phyloP scores from a whole-genome alignment of 2,329 filamentous ascomycete genomes.

The Rhytidhysteron rufulum region DNA sequence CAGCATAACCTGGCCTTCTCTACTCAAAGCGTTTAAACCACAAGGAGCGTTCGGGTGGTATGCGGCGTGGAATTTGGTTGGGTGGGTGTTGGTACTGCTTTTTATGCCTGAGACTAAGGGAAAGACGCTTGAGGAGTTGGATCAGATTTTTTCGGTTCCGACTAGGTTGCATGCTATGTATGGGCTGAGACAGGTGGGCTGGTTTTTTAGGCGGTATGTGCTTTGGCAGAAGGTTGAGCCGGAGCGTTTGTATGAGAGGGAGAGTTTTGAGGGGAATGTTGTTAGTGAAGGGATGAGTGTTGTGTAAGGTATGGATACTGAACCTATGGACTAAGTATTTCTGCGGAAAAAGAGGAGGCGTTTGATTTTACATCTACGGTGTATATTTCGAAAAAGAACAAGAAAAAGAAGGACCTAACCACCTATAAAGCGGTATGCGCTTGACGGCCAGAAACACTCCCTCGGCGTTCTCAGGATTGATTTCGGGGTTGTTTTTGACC shows the following conservation, averaged over 20 bases:
- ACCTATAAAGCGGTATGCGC: too few relatives aligned
- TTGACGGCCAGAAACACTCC: too few relatives aligned
- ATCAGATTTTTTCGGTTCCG: slow-evolving; percentile 53
- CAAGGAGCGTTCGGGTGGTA: slow-evolving; percentile 56
- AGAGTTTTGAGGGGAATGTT: slow-evolving; percentile 3
- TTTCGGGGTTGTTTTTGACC: too few relatives aligned
- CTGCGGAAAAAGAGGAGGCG: too few relatives aligned
- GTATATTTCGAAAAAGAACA: too few relatives aligned
- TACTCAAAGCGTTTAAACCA: slow-evolving; percentile 45
- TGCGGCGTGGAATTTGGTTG: slow-evolving; percentile 53
- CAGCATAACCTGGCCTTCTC: slow-evolving; percentile 51
- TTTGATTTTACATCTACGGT: too few relatives aligned
- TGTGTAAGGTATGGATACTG: neutral
- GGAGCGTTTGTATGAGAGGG: slow-evolving; percentile 13
- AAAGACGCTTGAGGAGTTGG: slow-evolving; percentile 35
- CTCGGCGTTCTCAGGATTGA: too few relatives aligned
- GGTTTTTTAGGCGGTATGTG: slow-evolving; percentile 30
- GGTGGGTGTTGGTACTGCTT: slow-evolving; percentile 49
- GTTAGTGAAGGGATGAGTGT: neutral
- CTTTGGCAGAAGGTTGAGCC: slow-evolving; percentile 15
- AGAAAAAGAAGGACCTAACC: too few relatives aligned
- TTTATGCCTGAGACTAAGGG: slow-evolving; percentile 50
- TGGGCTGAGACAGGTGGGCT: slow-evolving; percentile 24
- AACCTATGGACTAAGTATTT: too few relatives aligned
- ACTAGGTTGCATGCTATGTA: slow-evolving; percentile 31